Evolutionary conservation across 129 eudicot species (phyloP), one percentile per base, ranked within the genome.

Genomic region (Ambrosia artemisiifolia): DNA sequence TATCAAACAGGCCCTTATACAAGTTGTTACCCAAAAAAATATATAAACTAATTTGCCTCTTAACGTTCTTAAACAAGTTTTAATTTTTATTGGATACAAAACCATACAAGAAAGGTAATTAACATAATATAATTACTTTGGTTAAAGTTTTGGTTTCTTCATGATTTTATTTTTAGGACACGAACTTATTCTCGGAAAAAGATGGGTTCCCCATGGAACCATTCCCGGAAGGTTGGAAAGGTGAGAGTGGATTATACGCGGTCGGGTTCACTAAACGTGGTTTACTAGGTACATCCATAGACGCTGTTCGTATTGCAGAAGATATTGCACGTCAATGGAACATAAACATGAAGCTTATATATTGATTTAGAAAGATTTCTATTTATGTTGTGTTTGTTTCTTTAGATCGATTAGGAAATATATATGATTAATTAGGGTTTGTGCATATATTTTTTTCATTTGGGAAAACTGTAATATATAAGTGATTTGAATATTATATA

Each of bases 141-240:
- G n/a, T 12, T 35, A 19, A 70, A 70, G 19, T 38, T 57, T n/a
- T 18, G 2, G 34, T 70, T 19, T 60, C 2, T 34, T 43, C 18
- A 35, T 83, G 8, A 18, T 33, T 56, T 59, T 72, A 11, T 54
- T 17, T 48, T 54, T 65, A 89, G 96, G 89, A 75, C 38, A 64
- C 78, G 5, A 49, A 72, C 30, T 77, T 86, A 53, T 89, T 86
- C 67, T 86, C 87, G 3, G 63, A 83, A 19, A 75, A 84, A 47
- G 81, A 89, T 78, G 89, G 89, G 46, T 82, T 79, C 32, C 91
- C 91, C 33, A 71, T 11, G 36, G 72, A 86, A 68, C 79, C 78
- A 59, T 86, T 82, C 43, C 88, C 92, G 3, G 82, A 81, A 46
- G 89, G 96, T 47, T 89, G 96, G 96, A 89, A 89, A 77, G 96